Percentiles rank a stretch among this genome's conserved stretches.
Evolutionary conservation across 2,329 filamentous ascomycete genomes (phyloP).

Genomic region (Calonectria fujianensis): DNA sequence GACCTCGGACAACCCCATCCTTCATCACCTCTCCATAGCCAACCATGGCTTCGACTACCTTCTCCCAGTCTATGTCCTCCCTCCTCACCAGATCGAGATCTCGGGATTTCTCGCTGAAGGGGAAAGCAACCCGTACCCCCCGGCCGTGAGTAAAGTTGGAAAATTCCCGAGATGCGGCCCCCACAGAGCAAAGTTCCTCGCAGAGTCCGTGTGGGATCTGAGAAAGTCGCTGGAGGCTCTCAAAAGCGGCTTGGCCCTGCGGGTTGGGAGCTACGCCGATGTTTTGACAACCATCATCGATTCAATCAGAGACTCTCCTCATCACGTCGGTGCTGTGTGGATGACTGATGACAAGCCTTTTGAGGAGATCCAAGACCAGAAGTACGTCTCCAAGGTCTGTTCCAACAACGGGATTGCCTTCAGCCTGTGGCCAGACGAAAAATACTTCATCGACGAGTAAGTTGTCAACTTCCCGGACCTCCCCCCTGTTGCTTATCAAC

Average conservation of each 20-base stretch:
- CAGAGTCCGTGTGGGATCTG: conserved; percentile 83
- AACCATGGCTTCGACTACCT: conserved; percentile 79
- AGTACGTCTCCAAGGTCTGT: conserved; percentile 71
- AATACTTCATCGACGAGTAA: conserved; percentile 87
- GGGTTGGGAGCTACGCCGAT: conserved; percentile 77
- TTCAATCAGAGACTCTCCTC: conserved; percentile 63
- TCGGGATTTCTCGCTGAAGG: conserved; percentile 80
- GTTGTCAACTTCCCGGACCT: conserved; percentile 57
- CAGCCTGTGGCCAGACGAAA: conserved; percentile 82
- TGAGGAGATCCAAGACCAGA: conserved; percentile 81
- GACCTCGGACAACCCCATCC: conserved; percentile 83
- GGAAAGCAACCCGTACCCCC: conserved; percentile 78
- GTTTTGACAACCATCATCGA: conserved; percentile 76
- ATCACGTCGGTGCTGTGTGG: conserved; percentile 79
- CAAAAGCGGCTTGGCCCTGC: conserved; percentile 77
- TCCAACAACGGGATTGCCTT: conserved; percentile 74
- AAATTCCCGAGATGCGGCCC: conserved; percentile 84
- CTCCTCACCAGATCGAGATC: conserved; percentile 82
- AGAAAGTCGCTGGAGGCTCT: conserved; percentile 76
- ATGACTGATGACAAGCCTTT: conserved; percentile 82
- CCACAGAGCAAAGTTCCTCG: conserved; percentile 82
- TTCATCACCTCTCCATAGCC: conserved; percentile 73
- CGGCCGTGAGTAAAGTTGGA: conserved; percentile 79
- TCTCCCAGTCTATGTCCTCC: conserved; percentile 82
- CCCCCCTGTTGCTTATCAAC: conserved; percentile 13